These are phyloP conservation scores for Tetrahymena thermophila DNA, from an alignment of 73 alveolate genomes.

Conservation along the genomic window DNA sequence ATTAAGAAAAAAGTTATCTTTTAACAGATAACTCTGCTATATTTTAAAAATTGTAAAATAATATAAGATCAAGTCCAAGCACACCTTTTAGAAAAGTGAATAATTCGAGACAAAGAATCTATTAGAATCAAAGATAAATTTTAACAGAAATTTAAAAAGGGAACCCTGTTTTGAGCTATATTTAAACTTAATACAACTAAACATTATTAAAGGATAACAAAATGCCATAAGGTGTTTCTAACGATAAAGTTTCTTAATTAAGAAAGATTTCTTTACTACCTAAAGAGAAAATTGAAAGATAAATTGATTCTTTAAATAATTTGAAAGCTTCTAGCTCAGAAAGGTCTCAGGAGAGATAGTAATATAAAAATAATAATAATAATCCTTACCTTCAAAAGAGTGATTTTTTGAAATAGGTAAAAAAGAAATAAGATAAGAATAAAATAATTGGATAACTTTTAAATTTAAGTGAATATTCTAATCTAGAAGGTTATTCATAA, in stretches of 20 bases:
- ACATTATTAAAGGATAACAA: neutral
- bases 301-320: neutral
- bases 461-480: neutral
- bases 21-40: neutral
- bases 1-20: neutral
- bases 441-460: neutral
- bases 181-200: neutral
- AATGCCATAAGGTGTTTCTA: neutral
- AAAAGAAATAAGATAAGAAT: neutral
- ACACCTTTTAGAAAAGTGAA: neutral
- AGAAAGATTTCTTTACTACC: neutral
- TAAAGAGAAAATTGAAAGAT: neutral
- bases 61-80: neutral
- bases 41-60: neutral
- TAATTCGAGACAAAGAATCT: neutral
- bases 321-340: neutral
- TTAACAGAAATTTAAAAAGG: neutral
- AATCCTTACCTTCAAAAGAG: neutral
- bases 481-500: neutral
- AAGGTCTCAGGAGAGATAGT: neutral
- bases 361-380: neutral
- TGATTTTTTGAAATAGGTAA: neutral
- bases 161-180: neutral
- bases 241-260: neutral
- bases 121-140: neutral